phyloP scores from a whole-genome alignment of 148 eudicot species.

The Talinum fruticosum region DNA sequence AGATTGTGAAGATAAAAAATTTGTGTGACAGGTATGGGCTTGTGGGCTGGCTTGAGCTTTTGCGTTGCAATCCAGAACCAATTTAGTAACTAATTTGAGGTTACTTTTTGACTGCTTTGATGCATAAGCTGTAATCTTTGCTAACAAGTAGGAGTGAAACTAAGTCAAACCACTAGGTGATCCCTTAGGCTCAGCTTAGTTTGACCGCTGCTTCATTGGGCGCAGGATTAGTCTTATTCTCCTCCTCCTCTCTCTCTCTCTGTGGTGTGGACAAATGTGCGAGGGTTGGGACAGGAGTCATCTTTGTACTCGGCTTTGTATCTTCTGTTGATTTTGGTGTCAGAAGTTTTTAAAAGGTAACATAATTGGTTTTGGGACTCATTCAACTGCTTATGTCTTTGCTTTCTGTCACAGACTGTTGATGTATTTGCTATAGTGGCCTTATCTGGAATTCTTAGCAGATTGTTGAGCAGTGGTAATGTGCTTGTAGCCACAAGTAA shows the following conservation, averaged over 20 bases:
- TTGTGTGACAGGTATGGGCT: too few relatives aligned
- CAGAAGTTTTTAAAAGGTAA: not conserved
- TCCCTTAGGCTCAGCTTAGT: not conserved
- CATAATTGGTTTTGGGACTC: conserved; percentile 20
- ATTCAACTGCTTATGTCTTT: conserved; percentile 25
- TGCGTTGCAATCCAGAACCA: too few relatives aligned
- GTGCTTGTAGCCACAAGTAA: conserved; percentile 97
- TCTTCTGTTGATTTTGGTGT: not conserved
- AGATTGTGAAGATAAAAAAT: too few relatives aligned
- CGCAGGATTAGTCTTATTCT: not conserved
- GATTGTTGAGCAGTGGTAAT: conserved; percentile 91
- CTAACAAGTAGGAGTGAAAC: not conserved
- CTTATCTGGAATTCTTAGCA: conserved; percentile 95
- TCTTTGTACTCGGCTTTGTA: not conserved
- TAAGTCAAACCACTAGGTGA: not conserved
- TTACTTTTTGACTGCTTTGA: too few relatives aligned
- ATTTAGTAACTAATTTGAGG: too few relatives aligned
- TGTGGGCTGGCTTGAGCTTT: too few relatives aligned
- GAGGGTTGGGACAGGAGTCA: not conserved
- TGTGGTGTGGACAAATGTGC: not conserved
- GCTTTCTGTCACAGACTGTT: conserved; percentile 76
- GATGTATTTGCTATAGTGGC: conserved; percentile 99
- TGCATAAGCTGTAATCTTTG: not conserved
- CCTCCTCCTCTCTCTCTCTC: not conserved
- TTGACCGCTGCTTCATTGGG: not conserved